phyloP scores from a whole-genome alignment of 1,284 basidiomycete genomes.

The Sanghuangporus weigelae region DNA sequence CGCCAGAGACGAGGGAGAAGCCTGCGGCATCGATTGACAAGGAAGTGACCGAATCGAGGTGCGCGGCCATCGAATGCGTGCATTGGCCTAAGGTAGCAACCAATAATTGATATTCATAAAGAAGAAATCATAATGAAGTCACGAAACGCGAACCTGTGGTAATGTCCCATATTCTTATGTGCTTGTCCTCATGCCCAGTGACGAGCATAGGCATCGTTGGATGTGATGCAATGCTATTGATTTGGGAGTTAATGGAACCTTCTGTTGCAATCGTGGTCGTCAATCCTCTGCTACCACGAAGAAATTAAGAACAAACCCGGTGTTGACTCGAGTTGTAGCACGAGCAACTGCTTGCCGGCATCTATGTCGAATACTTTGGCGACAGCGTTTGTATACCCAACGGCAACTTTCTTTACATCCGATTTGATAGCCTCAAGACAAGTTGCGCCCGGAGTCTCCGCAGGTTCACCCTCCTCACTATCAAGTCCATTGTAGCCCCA shows the following conservation, averaged over 20 bases:
- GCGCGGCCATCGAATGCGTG: slow-evolving; percentile 86
- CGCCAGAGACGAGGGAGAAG: slow-evolving; percentile 83
- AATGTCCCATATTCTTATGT: slow-evolving; percentile 86
- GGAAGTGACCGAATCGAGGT: slow-evolving; percentile 88
- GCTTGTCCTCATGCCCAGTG: slow-evolving; percentile 91
- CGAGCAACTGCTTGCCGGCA: slow-evolving; percentile 72
- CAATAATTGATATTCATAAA: slow-evolving; percentile 1
- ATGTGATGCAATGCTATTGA: slow-evolving; percentile 88
- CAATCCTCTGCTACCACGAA: not conserved
- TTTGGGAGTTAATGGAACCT: slow-evolving; percentile 69
- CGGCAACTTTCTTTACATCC: slow-evolving; percentile 76
- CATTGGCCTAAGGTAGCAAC: slow-evolving; percentile 55
- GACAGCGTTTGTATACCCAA: slow-evolving; percentile 86
- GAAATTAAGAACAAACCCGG: slow-evolving; percentile 48
- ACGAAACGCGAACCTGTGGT: slow-evolving; percentile 56
- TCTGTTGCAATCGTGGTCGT: slow-evolving; percentile 37
- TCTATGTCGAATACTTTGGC: slow-evolving; percentile 91
- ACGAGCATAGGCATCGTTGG: slow-evolving; percentile 87
- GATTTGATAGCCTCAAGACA: slow-evolving; percentile 77
- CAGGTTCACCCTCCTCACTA: slow-evolving; percentile 38
- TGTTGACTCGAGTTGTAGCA: slow-evolving; percentile 62
- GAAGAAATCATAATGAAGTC: slow-evolving; percentile 2
- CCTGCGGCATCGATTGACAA: slow-evolving; percentile 85
- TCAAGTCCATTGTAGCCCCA: slow-evolving; percentile 79
- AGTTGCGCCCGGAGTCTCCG: slow-evolving; percentile 64